phyloP scores from a whole-genome alignment of 139 green algal species.

The Chlorella sp. region DNA sequence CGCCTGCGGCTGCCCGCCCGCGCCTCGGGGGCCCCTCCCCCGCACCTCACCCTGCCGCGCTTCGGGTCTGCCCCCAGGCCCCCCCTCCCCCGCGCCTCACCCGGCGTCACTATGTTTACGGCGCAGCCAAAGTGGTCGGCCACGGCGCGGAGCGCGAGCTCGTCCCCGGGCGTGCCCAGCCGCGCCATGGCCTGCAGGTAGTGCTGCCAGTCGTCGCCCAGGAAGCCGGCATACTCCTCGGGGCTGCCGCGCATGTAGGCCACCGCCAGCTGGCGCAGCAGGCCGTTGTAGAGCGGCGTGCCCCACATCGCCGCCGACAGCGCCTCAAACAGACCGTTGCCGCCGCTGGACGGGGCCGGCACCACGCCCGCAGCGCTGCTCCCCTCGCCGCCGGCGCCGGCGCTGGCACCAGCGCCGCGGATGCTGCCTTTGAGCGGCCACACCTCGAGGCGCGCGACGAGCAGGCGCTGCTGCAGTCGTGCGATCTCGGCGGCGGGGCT shows the following conservation, averaged over 20 bases:
- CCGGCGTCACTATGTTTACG: slow-evolving; percentile 36
- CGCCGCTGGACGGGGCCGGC: not conserved
- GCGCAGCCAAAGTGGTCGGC: slow-evolving; percentile 43
- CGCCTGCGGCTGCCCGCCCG: not conserved
- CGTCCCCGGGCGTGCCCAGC: slow-evolving; percentile 35
- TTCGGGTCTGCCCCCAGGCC: not conserved
- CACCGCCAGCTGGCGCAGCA: slow-evolving; percentile 24
- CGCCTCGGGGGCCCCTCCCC: not conserved
- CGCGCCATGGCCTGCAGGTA: slow-evolving; percentile 41
- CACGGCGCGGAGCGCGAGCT: slow-evolving; percentile 48
- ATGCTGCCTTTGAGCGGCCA: slow-evolving; percentile 1
- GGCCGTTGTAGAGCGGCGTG: not conserved
- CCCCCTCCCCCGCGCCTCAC: slow-evolving; percentile 23
- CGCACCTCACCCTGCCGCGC: not conserved
- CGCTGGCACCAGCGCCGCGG: not conserved
- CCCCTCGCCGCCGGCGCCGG: not conserved
- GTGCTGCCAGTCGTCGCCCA: slow-evolving; percentile 44
- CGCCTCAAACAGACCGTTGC: slow-evolving; percentile 33
- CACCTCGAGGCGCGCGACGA: slow-evolving; percentile 19
- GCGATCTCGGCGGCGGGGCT: slow-evolving; percentile 6
- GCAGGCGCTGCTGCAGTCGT: slow-evolving; percentile 22
- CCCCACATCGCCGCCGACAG: slow-evolving; percentile 33
- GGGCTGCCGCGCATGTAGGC: slow-evolving; percentile 9
- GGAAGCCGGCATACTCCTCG: slow-evolving; percentile 37
- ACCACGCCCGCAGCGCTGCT: not conserved